Evolutionary conservation across 129 eudicot genomes (phyloP).

Genomic region (Tagetes erecta): DNA sequence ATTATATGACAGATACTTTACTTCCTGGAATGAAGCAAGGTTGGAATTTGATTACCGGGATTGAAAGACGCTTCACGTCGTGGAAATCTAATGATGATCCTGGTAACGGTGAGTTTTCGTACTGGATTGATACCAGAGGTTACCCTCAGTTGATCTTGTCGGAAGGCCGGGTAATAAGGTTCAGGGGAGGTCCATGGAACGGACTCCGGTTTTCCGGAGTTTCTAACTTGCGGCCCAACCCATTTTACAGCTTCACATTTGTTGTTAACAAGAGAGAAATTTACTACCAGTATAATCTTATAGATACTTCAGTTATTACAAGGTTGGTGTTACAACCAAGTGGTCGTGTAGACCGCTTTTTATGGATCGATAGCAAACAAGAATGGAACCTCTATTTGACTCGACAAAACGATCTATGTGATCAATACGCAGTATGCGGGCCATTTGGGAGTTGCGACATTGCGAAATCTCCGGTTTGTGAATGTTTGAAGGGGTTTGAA

Average conservation of each 20-base stretch:
- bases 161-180: neutral
- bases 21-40: conserved; percentile 5
- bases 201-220: conserved; percentile 31
- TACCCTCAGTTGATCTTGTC: conserved; percentile 22
- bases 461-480: conserved; percentile 30
- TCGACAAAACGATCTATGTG: conserved; percentile 24
- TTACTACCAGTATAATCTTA: conserved; percentile 25
- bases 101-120: conserved; percentile 16
- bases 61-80: conserved; percentile 8
- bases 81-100: conserved; percentile 33
- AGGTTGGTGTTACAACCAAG: conserved; percentile 26
- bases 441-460: conserved; percentile 41
- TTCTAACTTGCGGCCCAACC: conserved; percentile 18
- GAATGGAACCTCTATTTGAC: conserved; percentile 26
- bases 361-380: conserved; percentile 27
- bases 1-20: conserved; percentile 3
- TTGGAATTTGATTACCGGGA: neutral
- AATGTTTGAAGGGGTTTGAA: conserved; percentile 42
- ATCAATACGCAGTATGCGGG: conserved; percentile 43
- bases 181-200: conserved; percentile 39
- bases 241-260: conserved; percentile 14
- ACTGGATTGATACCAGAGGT: conserved; percentile 25
- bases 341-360: conserved; percentile 20
- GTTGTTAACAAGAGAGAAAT: conserved; percentile 22
- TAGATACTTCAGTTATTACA: conserved; percentile 11